phyloP scores from a whole-genome alignment of 2,329 filamentous ascomycete genomes.

The Fusarium foetens region DNA sequence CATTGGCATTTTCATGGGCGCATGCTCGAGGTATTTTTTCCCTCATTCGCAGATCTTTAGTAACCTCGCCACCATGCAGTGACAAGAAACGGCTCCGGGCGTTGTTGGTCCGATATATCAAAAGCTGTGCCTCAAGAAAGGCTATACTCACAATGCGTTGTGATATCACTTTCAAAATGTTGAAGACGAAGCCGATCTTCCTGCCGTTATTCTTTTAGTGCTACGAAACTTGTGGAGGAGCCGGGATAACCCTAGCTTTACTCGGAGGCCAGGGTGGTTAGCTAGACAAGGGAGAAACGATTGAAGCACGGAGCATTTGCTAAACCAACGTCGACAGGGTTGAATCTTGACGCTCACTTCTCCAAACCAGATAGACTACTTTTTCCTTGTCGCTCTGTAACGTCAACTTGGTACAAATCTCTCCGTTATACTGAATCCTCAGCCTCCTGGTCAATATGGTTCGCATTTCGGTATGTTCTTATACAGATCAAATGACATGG shows the following conservation, averaged over 20 bases:
- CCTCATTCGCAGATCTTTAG: conserved; percentile 25
- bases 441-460: background rate
- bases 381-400: background rate
- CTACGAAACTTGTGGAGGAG: conserved; percentile 43
- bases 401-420: background rate
- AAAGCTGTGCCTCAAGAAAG: conserved; percentile 3
- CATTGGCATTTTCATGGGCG: conserved; percentile 33
- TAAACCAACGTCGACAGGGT: conserved; percentile 42
- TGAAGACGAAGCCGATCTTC: conserved; percentile 38
- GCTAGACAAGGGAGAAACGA: conserved; percentile 41
- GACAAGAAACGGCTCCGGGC: background rate
- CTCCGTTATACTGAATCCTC: background rate
- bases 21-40: conserved; percentile 34
- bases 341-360: conserved; percentile 17
- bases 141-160: conserved; percentile 20
- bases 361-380: conserved; percentile 6
- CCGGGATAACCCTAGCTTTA: conserved; percentile 45
- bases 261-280: conserved; percentile 37
- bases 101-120: conserved; percentile 13
- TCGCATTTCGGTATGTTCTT: background rate
- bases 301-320: conserved; percentile 44
- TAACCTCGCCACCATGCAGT: conserved; percentile 29
- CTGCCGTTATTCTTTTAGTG: conserved; percentile 39
- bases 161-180: conserved; percentile 22
- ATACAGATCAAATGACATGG: background rate